phyloP scores from a whole-genome alignment of 352 stramenopile species.

The Phytophthora pini region DNA sequence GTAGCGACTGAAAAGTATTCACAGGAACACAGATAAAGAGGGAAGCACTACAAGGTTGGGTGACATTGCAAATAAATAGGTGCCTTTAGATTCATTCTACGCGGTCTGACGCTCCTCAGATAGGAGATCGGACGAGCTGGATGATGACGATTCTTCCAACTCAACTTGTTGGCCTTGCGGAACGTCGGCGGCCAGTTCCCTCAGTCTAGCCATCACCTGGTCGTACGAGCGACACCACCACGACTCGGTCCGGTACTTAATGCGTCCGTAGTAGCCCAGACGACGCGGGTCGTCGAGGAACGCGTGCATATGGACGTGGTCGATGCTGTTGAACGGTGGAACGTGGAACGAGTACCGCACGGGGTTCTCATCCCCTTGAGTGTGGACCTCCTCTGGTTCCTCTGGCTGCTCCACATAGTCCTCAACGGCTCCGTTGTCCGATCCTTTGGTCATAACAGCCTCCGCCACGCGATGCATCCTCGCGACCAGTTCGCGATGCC shows the following conservation, averaged over 20 bases:
- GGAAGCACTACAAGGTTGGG: conserved; percentile 14
- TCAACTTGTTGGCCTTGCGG: conserved; percentile 16
- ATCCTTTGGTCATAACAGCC: conserved; percentile 40
- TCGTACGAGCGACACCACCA: conserved; percentile 87
- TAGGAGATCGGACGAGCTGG: conserved; percentile 22
- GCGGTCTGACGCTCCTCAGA: conserved; percentile 16
- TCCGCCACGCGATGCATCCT: conserved; percentile 73
- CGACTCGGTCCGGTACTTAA: conserved; percentile 86
- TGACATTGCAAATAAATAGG: conserved; percentile 41
- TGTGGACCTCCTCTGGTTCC: not conserved
- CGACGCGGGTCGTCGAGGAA: conserved; percentile 53
- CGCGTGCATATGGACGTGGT: conserved; percentile 90
- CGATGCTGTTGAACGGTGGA: conserved; percentile 88
- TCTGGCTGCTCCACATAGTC: conserved; percentile 19
- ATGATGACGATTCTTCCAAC: conserved; percentile 20
- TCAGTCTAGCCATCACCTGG: conserved; percentile 57
- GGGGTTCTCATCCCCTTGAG: conserved; percentile 8
- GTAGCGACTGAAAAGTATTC: conserved; percentile 23
- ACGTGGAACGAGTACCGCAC: conserved; percentile 69
- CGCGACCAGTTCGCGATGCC: conserved; percentile 59
- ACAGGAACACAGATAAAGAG: not conserved
- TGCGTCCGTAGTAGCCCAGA: conserved; percentile 60
- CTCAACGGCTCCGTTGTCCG: conserved; percentile 4
- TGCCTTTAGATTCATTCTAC: conserved; percentile 18
- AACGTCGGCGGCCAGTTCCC: conserved; percentile 14